Percentiles rank a stretch among this genome's conserved stretches.
Conservation (phyloP, 2,329 filamentous ascomycete species). For the Huntiella savannae region DNA sequence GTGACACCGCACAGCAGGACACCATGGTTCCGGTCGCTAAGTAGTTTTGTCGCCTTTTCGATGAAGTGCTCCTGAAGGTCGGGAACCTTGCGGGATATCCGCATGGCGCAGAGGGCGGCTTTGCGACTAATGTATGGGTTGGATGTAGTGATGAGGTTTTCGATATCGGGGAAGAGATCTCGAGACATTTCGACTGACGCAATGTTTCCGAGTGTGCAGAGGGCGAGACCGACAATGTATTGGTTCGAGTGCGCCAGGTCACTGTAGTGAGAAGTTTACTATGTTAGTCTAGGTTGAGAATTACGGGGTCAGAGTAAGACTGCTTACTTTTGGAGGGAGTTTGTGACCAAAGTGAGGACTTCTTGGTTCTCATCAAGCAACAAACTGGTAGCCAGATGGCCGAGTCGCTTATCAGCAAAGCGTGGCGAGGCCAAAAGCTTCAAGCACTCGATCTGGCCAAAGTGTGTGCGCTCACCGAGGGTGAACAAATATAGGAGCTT, state of each 20-base stretch:
- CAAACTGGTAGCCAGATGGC: conserved; percentile 90
- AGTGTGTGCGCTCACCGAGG: conserved; percentile 89
- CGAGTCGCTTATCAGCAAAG: conserved; percentile 92
- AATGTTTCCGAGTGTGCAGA: conserved; percentile 94
- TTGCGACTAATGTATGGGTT: conserved; percentile 98
- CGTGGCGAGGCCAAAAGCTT: conserved; percentile 92
- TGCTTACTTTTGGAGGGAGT: conserved; percentile 83
- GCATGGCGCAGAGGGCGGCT: conserved; percentile 95
- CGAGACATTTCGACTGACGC: conserved; percentile 96
- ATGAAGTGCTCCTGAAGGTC: conserved; percentile 94
- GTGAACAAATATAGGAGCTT: conserved; percentile 98
- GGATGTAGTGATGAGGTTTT: conserved; percentile 72
- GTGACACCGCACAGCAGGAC: conserved; percentile 86
- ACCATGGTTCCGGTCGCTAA: conserved; percentile 89
- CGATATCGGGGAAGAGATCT: conserved; percentile 91
- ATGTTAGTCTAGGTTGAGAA: background rate
- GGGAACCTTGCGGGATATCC: conserved; percentile 93
- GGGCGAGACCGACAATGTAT: conserved; percentile 89
- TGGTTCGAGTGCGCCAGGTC: conserved; percentile 95
- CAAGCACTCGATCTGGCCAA: conserved; percentile 97
- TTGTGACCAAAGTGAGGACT: conserved; percentile 89
- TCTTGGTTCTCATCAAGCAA: conserved; percentile 96
- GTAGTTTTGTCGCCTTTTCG: conserved; percentile 73
- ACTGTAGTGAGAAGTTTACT: conserved; percentile 27
- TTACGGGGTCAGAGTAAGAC: background rate